phyloP scores from a whole-genome alignment of 2,329 filamentous ascomycete genomes.

The Hypoxylon sp. region DNA sequence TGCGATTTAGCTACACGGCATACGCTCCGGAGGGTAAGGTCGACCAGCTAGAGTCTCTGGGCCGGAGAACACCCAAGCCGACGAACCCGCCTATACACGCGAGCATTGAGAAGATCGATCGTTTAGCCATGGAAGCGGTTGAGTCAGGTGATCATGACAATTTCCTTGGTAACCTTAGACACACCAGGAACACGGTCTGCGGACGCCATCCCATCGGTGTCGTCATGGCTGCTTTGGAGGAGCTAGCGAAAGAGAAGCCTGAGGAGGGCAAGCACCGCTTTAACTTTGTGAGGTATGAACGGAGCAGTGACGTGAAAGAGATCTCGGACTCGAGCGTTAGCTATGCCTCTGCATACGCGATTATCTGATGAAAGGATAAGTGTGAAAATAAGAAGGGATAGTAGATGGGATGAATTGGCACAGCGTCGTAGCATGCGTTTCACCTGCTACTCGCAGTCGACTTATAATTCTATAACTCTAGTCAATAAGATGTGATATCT shows the following conservation, averaged over 20 bases:
- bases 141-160: conserved; percentile 74
- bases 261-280: conserved; percentile 64
- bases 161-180: conserved; percentile 73
- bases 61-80: conserved; percentile 47
- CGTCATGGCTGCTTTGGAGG: conserved; percentile 86
- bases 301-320: conserved; percentile 77
- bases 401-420: too few relatives aligned
- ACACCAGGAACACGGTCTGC: conserved; percentile 91
- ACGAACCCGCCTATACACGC: conserved; percentile 73
- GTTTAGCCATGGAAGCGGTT: conserved; percentile 84
- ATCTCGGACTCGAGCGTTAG: conserved; percentile 86
- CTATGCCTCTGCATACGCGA: conserved; percentile 91
- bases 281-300: conserved; percentile 84
- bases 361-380: too few relatives aligned
- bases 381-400: conserved; percentile 20
- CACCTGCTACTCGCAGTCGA: too few relatives aligned
- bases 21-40: conserved; percentile 63
- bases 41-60: conserved; percentile 52
- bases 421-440: too few relatives aligned
- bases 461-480: too few relatives aligned
- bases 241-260: conserved; percentile 56
- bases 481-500: too few relatives aligned
- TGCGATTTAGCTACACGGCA: conserved; percentile 82
- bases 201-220: conserved; percentile 95
- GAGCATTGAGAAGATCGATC: conserved; percentile 82